These are phyloP conservation scores for Pholiota molesta DNA, from an alignment of 768 basidiomycete genomes.

Conservation along the genomic window DNA sequence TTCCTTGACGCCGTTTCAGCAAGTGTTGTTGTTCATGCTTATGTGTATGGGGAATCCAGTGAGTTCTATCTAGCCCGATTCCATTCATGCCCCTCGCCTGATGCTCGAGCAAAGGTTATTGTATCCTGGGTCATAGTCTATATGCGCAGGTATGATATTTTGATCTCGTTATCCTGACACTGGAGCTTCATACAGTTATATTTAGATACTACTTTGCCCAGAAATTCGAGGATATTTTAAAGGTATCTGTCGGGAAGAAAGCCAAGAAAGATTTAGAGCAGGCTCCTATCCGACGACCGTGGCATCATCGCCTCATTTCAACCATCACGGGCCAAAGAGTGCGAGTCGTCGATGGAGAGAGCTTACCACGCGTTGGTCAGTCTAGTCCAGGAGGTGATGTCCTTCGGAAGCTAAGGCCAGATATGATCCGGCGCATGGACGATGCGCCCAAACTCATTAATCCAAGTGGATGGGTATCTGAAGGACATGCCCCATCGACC, in stretches of 20 bases:
- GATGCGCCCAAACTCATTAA: slow-evolving; percentile 68
- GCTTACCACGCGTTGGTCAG: slow-evolving; percentile 6
- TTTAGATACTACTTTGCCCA: slow-evolving; percentile 69
- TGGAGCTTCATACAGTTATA: slow-evolving; percentile 9
- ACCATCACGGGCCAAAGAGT: slow-evolving; percentile 20
- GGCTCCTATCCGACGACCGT: slow-evolving; percentile 24
- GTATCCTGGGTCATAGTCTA: slow-evolving; percentile 87
- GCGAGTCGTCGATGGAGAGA: slow-evolving; percentile 19
- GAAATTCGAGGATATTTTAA: slow-evolving; percentile 65
- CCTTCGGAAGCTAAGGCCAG: slow-evolving; percentile 51
- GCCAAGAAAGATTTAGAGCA: slow-evolving; percentile 23
- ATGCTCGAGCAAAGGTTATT: slow-evolving; percentile 49
- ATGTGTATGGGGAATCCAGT: slow-evolving; percentile 82
- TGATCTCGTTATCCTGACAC: not conserved
- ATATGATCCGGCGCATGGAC: slow-evolving; percentile 81
- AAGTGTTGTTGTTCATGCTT: slow-evolving; percentile 70
- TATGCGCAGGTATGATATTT: slow-evolving; percentile 59
- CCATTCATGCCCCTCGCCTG: not conserved
- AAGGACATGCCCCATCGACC: slow-evolving; percentile 34
- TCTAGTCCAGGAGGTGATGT: slow-evolving; percentile 24
- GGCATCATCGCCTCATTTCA: slow-evolving; percentile 25
- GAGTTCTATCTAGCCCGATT: slow-evolving; percentile 29
- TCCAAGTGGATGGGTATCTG: slow-evolving; percentile 73
- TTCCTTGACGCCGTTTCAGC: slow-evolving; percentile 69
- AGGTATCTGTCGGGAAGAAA: slow-evolving; percentile 39